Percentiles rank a stretch among this genome's conserved stretches.
Conservation (phyloP, 768 basidiomycete species). For the Leccinum truebloodii region DNA sequence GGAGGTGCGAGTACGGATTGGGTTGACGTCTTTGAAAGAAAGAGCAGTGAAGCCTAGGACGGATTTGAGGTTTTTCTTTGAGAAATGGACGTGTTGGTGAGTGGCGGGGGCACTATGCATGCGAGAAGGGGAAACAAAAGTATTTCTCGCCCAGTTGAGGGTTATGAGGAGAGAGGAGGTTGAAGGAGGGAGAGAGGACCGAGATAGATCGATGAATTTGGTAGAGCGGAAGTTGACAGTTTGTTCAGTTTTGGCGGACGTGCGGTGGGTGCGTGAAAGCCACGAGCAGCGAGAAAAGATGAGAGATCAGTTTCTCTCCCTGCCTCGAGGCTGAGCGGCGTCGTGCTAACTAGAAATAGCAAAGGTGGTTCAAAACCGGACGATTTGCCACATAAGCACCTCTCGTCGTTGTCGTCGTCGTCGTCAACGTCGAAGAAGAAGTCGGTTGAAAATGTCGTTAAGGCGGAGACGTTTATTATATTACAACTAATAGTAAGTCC, state of each 20-base stretch:
- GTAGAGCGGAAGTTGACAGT: constrained; percentile 31
- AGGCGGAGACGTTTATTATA: constrained; percentile 22
- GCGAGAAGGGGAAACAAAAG: constrained; percentile 31
- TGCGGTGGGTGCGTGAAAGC: constrained; percentile 37
- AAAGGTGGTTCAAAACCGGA: constrained; percentile 18
- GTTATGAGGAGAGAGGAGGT: constrained; percentile 23
- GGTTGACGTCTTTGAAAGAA: constrained; percentile 38
- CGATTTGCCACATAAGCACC: constrained; percentile 6
- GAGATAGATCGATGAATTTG: constrained; percentile 32
- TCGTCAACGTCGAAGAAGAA: constrained; percentile 16
- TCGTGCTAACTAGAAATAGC: constrained; percentile 20
- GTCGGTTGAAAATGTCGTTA: constrained; percentile 21
- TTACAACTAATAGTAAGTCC: background rate
- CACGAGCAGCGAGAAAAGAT: constrained; percentile 36
- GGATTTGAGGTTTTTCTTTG: constrained; percentile 49
- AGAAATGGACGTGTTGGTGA: constrained; percentile 35
- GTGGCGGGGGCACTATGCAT: constrained; percentile 46
- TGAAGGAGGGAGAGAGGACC: constrained; percentile 26
- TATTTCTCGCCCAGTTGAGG: background rate
- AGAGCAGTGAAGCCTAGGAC: constrained; percentile 46
- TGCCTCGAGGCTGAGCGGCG: constrained; percentile 34
- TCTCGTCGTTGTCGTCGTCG: background rate
- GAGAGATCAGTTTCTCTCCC: constrained; percentile 20
- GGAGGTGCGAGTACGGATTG: constrained; percentile 31
- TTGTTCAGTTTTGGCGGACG: constrained; percentile 32